These are phyloP conservation scores for Metroxylon sagu DNA, from an alignment of 176 grass and related monocot genomes.

Conservation along the genomic window DNA sequence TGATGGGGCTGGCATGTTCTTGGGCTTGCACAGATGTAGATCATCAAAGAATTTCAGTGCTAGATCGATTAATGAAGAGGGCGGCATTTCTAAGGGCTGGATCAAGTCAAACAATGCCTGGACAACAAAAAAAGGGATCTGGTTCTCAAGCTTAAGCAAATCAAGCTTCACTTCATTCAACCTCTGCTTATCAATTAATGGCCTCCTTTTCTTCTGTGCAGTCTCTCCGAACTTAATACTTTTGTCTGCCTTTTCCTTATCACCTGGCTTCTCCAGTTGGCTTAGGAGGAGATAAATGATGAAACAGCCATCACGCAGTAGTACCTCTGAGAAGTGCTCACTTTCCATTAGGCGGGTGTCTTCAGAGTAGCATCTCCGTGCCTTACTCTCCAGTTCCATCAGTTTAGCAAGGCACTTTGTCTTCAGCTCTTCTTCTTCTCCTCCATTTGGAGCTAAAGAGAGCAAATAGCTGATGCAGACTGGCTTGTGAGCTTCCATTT, in stretches of 20 bases:
- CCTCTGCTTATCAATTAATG: constrained; percentile 1
- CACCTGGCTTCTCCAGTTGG: not conserved
- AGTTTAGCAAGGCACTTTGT: not conserved
- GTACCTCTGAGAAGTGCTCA: constrained; percentile 9
- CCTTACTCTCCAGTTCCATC: not conserved
- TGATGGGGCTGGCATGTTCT: not conserved
- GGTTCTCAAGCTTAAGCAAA: constrained; percentile 18
- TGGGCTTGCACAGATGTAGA: not conserved
- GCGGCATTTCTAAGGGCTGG: not conserved
- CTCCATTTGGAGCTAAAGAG: not conserved
- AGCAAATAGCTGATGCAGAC: constrained; percentile 17
- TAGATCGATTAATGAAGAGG: constrained; percentile 5
- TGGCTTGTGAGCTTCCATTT: constrained; percentile 18
- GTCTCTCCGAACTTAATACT: not conserved
- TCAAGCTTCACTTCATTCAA: constrained; percentile 13
- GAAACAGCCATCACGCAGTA: constrained; percentile 13
- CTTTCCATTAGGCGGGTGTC: constrained; percentile 8
- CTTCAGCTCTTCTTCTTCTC: not conserved
- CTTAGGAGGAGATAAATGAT: constrained; percentile 19
- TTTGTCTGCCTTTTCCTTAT: not conserved
- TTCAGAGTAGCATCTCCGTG: constrained; percentile 8
- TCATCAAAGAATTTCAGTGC: constrained; percentile 7
- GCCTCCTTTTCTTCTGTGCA: not conserved
- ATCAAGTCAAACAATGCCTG: constrained; percentile 4
- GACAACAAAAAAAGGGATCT: constrained; percentile 15